These are phyloP conservation scores for Penicillium sp. DNA, from an alignment of 2,329 filamentous ascomycete species.

Conservation along the genomic window DNA sequence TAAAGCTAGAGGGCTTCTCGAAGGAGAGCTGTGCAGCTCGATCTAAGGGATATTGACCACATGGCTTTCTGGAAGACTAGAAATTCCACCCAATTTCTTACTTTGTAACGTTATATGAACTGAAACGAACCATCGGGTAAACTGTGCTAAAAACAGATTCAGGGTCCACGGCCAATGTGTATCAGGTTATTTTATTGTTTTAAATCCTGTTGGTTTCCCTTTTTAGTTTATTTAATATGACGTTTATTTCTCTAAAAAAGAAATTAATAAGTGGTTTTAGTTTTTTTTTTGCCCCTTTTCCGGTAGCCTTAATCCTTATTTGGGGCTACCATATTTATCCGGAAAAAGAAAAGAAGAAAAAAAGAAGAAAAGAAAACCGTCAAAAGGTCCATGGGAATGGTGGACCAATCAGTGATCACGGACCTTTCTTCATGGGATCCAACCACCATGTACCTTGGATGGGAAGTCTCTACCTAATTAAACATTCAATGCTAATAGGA, in stretches of 20 bases:
- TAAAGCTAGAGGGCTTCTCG: conserved; percentile 20
- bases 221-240: background rate
- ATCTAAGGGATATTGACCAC: conserved; percentile 1
- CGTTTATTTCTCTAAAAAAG: background rate
- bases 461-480: background rate
- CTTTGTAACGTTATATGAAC: conserved; percentile 1
- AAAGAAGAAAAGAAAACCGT: background rate
- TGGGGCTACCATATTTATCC: conserved; percentile 1
- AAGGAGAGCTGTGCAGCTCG: conserved; percentile 10
- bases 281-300: conserved; percentile 2
- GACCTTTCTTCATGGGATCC: background rate
- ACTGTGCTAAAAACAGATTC: conserved; percentile 29
- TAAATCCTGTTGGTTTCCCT: background rate
- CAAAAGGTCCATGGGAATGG: background rate
- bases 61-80: conserved; percentile 10
- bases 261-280: background rate
- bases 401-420: conserved; percentile 1
- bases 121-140: conserved; percentile 22
- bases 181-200: conserved; percentile 15
- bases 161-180: conserved; percentile 24
- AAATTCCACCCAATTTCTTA: background rate
- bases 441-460: conserved; percentile 16
- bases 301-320: conserved; percentile 19
- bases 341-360: background rate
- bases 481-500: background rate